Conservation (phyloP, 345 rosid species). For the Eucalyptus viminalis region DNA sequence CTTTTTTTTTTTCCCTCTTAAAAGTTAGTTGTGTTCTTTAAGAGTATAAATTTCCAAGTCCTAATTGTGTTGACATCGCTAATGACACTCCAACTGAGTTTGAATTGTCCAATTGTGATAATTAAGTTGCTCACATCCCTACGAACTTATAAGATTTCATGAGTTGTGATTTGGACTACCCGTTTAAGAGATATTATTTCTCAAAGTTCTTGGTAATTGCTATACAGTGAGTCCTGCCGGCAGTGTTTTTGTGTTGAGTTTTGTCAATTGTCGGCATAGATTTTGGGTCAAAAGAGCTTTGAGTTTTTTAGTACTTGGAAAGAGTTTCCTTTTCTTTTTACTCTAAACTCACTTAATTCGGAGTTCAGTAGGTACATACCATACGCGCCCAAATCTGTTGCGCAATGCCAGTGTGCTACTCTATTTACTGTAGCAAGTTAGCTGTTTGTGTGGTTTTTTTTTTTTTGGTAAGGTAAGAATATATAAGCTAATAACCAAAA, state of each 20-base stretch:
- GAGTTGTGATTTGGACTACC: neutral
- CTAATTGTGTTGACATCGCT: neutral
- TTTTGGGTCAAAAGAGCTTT: no score
- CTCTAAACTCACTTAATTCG: no score
- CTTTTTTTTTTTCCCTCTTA: neutral
- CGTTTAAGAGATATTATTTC: neutral
- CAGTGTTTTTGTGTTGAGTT: neutral
- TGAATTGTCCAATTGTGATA: neutral
- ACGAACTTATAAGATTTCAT: neutral
- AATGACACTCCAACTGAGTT: neutral
- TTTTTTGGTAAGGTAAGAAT: no score
- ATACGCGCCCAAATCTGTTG: no score
- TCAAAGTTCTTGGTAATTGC: neutral
- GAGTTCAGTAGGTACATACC: no score
- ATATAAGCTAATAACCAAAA: no score
- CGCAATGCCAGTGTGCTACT: accelerated
- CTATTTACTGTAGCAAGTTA: no score
- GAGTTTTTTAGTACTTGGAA: no score
- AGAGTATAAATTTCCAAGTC: neutral
- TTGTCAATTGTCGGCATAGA: neutral
- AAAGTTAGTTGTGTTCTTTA: neutral
- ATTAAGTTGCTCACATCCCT: neutral
- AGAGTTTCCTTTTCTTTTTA: no score
- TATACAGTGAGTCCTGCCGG: accelerated
- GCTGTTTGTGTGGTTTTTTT: no score